phyloP scores from a whole-genome alignment of 495 filamentous ascomycete species.

The Amniculicola lignicola region DNA sequence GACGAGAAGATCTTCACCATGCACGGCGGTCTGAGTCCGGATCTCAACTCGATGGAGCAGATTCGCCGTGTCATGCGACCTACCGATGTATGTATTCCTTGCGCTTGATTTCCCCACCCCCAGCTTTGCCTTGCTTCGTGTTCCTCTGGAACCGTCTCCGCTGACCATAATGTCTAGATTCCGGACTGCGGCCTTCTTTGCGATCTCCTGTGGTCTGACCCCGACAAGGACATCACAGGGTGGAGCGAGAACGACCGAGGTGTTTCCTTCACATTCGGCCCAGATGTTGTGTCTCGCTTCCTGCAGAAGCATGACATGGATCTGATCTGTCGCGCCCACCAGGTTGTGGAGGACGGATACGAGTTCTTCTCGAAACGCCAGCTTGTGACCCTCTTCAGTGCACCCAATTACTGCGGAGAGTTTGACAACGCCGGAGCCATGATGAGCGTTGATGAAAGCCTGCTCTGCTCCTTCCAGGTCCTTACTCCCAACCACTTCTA shows the following conservation, averaged over 20 bases:
- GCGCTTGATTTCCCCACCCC: not conserved
- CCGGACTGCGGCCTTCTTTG: conserved; percentile 97
- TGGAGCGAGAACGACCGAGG: conserved; percentile 99
- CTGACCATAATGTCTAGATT: conserved; percentile 68
- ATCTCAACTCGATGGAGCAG: conserved; percentile 99
- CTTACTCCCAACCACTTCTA: not conserved
- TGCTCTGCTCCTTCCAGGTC: conserved; percentile 99
- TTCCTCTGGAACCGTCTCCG: conserved; percentile 36
- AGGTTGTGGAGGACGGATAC: conserved; percentile 98
- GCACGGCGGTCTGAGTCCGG: conserved; percentile 96
- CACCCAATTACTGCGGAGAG: conserved; percentile 98
- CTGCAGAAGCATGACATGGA: conserved; percentile 99
- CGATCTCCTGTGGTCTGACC: conserved; percentile 97
- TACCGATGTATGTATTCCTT: conserved; percentile 74
- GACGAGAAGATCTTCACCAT: conserved; percentile 99
- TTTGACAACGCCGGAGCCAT: conserved; percentile 99
- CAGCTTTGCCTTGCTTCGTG: not conserved
- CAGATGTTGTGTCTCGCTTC: conserved; percentile 98
- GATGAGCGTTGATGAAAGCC: conserved; percentile 99
- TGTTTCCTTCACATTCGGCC: conserved; percentile 98
- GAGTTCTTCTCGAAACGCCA: conserved; percentile 99
- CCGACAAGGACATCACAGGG: conserved; percentile 99
- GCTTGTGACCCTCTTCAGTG: conserved; percentile 95
- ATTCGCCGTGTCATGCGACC: conserved; percentile 98
- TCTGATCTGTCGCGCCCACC: conserved; percentile 96